Evolutionary conservation across 495 filamentous ascomycete genomes (phyloP).

Genomic region (Cudoniella acicularis): DNA sequence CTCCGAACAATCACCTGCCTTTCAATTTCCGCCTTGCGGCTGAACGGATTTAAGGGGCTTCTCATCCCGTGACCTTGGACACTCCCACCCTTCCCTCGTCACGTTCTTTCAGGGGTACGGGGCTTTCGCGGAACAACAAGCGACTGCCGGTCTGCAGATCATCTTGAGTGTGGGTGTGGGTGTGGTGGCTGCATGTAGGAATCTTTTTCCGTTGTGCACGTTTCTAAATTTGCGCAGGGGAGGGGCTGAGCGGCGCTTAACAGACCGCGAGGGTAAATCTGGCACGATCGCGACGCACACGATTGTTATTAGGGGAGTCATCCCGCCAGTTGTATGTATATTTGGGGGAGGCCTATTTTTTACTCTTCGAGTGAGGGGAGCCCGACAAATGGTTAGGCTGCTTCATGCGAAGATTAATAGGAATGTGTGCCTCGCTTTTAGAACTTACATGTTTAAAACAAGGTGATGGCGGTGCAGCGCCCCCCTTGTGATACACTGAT

Average conservation of each 20-base stretch:
- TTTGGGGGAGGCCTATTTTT: not conserved
- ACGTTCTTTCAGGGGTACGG: no score
- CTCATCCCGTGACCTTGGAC: no score
- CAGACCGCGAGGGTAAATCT: not conserved
- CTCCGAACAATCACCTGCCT: no score
- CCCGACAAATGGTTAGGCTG: not conserved
- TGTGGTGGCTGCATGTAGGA: not conserved
- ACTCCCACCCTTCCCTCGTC: no score
- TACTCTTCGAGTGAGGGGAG: not conserved
- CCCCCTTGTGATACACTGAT: no score
- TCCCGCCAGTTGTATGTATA: not conserved
- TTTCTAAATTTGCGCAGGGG: not conserved
- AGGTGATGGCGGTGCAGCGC: not conserved
- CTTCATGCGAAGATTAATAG: no score
- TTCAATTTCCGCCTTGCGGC: no score
- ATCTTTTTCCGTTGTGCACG: not conserved
- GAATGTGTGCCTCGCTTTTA: not conserved
- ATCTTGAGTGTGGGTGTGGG: no score
- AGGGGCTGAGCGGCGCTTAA: not conserved
- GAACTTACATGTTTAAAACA: not conserved
- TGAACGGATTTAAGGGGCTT: no score
- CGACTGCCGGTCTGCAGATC: not conserved
- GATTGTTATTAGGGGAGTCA: not conserved
- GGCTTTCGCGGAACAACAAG: no score
- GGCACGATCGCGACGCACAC: no score